Percentiles rank a stretch among this genome's conserved stretches.
phyloP scores from a whole-genome alignment of 768 basidiomycete genomes.

The Podaxis rugospora region DNA sequence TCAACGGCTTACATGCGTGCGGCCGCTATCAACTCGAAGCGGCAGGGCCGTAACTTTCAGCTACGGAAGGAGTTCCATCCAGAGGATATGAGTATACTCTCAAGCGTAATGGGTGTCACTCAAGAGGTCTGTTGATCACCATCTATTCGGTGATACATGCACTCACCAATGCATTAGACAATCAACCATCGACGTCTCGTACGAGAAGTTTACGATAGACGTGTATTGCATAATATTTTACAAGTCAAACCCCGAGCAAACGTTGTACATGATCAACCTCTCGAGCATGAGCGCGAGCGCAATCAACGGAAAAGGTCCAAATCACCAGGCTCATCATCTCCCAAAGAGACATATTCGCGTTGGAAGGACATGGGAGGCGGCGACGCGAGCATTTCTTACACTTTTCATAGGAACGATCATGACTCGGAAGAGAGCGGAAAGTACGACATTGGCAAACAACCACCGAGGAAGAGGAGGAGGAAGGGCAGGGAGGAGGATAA shows the following conservation, averaged over 20 bases:
- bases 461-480: constrained; percentile 42
- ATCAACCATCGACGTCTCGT: constrained; percentile 70
- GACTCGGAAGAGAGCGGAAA: constrained; percentile 50
- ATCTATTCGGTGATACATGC: not conserved
- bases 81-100: constrained; percentile 74
- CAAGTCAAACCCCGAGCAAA: constrained; percentile 33
- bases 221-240: constrained; percentile 55
- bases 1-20: constrained; percentile 65
- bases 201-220: constrained; percentile 61
- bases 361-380: constrained; percentile 7
- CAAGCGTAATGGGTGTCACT: constrained; percentile 76
- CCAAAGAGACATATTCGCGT: constrained; percentile 1
- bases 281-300: not conserved
- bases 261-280: constrained; percentile 10
- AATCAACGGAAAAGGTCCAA: not conserved
- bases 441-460: constrained; percentile 48
- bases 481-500: constrained; percentile 34
- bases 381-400: constrained; percentile 2
- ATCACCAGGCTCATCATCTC: not conserved
- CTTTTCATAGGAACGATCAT: constrained; percentile 3
- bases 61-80: constrained; percentile 40
- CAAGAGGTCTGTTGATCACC: constrained; percentile 55
- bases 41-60: constrained; percentile 41
- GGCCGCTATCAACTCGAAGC: constrained; percentile 55
- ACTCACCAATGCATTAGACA: constrained; percentile 39